Evolutionary conservation across 257 asterid species (phyloP).

Genomic region (Catharanthus roseus): DNA sequence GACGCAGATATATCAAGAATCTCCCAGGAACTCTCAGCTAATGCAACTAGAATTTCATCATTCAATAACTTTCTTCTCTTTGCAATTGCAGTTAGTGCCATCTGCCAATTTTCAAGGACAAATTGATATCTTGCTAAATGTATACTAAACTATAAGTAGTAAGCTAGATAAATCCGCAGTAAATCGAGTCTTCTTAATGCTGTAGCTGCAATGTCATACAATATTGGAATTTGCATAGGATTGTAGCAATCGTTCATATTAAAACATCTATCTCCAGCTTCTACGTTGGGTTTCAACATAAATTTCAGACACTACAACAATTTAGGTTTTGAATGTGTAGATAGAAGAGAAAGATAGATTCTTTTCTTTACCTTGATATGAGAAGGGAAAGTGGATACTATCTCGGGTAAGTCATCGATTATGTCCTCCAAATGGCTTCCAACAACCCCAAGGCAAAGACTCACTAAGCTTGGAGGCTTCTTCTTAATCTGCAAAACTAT

Average conservation of each 20-base stretch:
- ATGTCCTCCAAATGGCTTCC: conserved; percentile 88
- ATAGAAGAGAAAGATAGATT: not conserved
- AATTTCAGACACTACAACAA: not conserved
- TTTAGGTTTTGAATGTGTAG: not conserved
- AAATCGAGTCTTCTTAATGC: not conserved
- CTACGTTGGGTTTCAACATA: not conserved
- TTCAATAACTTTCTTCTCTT: conserved; percentile 70
- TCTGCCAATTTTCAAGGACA: conserved; percentile 27
- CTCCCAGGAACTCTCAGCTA: conserved; percentile 81
- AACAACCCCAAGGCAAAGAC: conserved; percentile 74
- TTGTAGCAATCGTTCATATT: no score
- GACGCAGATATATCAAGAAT: conserved; percentile 75
- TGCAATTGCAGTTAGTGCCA: conserved; percentile 79
- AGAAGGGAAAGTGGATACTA: conserved; percentile 55
- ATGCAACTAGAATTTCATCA: conserved; percentile 58
- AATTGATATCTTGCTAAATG: not conserved
- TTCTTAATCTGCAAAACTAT: conserved; percentile 41
- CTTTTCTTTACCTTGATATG: conserved; percentile 58
- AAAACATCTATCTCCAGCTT: not conserved
- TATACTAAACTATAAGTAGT: not conserved
- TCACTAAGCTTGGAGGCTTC: conserved; percentile 69
- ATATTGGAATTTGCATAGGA: not conserved
- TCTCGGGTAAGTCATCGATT: conserved; percentile 59
- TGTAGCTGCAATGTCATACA: not conserved
- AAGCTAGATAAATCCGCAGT: not conserved